Evolutionary conservation across 1,284 basidiomycete species (phyloP).

Genomic region (Macrocybe sp.): DNA sequence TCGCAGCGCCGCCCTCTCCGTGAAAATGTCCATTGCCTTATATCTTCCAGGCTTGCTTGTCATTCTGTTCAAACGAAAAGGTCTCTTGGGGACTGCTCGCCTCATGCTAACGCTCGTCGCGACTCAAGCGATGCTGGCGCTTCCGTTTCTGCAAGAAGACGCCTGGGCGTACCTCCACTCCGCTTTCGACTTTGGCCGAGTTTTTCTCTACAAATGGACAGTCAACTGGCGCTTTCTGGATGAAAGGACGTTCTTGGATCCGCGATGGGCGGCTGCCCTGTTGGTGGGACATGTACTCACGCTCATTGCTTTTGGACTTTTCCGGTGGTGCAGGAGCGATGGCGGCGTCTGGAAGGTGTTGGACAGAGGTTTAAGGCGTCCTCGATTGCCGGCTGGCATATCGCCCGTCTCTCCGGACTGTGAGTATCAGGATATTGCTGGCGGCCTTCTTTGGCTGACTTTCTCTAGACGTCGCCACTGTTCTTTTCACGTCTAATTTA

Average conservation of each 20-base stretch:
- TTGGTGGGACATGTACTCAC: conserved; percentile 61
- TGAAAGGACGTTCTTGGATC: conserved; percentile 71
- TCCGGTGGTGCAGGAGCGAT: conserved; percentile 66
- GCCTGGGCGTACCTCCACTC: conserved; percentile 63
- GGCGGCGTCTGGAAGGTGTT: conserved; percentile 61
- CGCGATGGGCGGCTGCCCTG: conserved; percentile 57
- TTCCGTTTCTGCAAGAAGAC: conserved; percentile 68
- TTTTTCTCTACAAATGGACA: conserved; percentile 95
- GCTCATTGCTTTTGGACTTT: conserved; percentile 65
- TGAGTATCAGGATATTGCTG: conserved; percentile 26
- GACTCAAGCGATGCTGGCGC: conserved; percentile 63
- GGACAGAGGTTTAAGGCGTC: conserved; percentile 47
- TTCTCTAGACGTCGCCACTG: conserved; percentile 67
- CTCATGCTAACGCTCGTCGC: conserved; percentile 49
- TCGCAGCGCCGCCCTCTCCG: conserved; percentile 74
- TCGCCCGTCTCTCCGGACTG: conserved; percentile 53
- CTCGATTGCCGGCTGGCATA: conserved; percentile 41
- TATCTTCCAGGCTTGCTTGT: conserved; percentile 88
- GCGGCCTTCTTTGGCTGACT: conserved; percentile 1
- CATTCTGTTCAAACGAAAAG: conserved; percentile 71
- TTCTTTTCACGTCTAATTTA: conserved; percentile 89
- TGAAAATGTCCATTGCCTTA: conserved; percentile 97
- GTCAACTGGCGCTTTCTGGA: conserved; percentile 94
- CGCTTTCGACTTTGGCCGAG: conserved; percentile 86
- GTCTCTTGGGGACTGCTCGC: conserved; percentile 52